Percentiles rank a stretch among this genome's conserved stretches.
These are phyloP conservation scores for Magnaporthiopsis rhizophila DNA, from an alignment of 2,329 filamentous ascomycete species.

Conservation along the genomic window DNA sequence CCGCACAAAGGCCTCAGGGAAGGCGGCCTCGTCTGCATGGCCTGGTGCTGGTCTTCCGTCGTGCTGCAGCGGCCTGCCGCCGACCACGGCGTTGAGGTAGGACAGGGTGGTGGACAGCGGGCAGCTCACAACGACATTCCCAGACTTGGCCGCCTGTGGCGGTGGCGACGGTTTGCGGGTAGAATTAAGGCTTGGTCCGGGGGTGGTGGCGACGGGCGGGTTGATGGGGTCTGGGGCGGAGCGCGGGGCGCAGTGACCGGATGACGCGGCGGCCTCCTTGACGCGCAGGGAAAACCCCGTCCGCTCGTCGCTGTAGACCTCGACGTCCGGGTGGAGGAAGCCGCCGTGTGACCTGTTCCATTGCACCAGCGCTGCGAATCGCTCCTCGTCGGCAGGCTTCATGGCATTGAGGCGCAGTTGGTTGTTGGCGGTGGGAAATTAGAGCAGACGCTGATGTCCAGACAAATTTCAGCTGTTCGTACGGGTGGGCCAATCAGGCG, in stretches of 20 bases:
- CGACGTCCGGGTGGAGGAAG: constrained; percentile 39
- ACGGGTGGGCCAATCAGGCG: no score
- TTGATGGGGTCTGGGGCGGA: background rate
- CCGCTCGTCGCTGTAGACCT: constrained; percentile 41
- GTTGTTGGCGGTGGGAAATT: no score
- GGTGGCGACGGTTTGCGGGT: no score
- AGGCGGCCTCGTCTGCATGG: constrained; percentile 18
- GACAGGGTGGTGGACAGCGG: constrained; percentile 48
- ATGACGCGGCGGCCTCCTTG: constrained; percentile 22
- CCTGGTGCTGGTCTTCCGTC: constrained; percentile 6
- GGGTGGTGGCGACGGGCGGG: background rate
- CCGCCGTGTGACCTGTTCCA: constrained; percentile 43
- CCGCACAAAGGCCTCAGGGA: constrained; percentile 43
- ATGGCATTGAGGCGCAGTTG: constrained; percentile 11
- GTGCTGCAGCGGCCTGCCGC: constrained; percentile 9
- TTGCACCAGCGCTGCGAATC: constrained; percentile 29
- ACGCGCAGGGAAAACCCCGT: constrained; percentile 50
- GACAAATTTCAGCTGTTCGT: no score
- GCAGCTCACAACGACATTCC: constrained; percentile 41
- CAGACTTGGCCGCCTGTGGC: constrained; percentile 19
- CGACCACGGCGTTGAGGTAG: constrained; percentile 45
- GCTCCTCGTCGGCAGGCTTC: constrained; percentile 17
- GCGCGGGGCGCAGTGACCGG: background rate
- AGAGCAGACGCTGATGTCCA: no score
- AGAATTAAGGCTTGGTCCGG: background rate